Percentiles rank a stretch among this genome's conserved stretches.
phyloP scores from a whole-genome alignment of 495 filamentous ascomycete species.

The Penicillium ochrochloron region DNA sequence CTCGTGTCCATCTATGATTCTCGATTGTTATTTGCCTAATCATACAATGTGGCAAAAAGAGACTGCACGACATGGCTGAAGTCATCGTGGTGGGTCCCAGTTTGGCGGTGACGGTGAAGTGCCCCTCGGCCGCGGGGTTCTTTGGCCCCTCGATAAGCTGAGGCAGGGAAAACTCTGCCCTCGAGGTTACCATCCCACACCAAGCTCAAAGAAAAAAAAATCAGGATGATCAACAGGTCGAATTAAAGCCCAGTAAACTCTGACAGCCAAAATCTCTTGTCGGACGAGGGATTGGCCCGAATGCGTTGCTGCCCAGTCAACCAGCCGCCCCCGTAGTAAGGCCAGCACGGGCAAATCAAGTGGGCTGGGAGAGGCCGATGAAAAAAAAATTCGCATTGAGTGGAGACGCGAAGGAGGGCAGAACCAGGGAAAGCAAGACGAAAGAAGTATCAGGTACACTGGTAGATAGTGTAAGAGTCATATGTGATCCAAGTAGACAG shows the following conservation, averaged over 20 bases:
- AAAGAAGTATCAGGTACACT: constrained; percentile 6
- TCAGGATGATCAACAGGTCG: neutral
- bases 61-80: constrained; percentile 28
- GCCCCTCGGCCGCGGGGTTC: constrained; percentile 28
- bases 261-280: neutral
- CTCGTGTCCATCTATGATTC: neutral
- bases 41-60: constrained; percentile 15
- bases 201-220: neutral
- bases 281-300: constrained; percentile 28
- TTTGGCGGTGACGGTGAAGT: constrained; percentile 28
- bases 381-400: constrained; percentile 37
- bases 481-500: constrained; percentile 12
- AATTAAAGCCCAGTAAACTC: constrained; percentile 32
- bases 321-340: constrained; percentile 27
- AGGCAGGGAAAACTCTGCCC: neutral
- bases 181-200: neutral
- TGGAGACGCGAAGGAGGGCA: constrained; percentile 21
- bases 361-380: constrained; percentile 25
- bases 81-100: constrained; percentile 17
- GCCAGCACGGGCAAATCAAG: constrained; percentile 18
- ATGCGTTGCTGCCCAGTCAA: constrained; percentile 53
- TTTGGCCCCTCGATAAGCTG: constrained; percentile 9
- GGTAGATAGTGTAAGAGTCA: accelerated
- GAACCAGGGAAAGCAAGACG: constrained; percentile 37
- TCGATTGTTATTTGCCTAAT: too few relatives aligned